Base-by-base conservation (phyloP, 306 rosid genomes). In the Inga laurina region DNA sequence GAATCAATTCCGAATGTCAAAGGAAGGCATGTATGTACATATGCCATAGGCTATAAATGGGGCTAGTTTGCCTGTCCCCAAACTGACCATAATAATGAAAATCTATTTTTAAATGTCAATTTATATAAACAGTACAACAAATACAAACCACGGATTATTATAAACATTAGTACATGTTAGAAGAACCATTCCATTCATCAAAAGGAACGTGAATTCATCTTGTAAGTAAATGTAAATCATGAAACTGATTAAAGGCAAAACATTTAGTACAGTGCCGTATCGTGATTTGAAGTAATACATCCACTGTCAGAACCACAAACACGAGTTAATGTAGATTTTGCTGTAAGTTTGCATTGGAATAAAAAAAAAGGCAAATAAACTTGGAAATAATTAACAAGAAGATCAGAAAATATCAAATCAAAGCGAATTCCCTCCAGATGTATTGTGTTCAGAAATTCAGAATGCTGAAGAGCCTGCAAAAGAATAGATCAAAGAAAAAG, bases 351-450 rank as follows among this genome's bases (percentile, higher is more conserved):
- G 75, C 88, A 79, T 67, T 75, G 75, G 87, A 88, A 85, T 84
- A 75, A 48, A 82, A 84, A n/a, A n/a, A 82, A 84, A 44, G 2
- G 3, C 2, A 41, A 51, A 51, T 71, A 21, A 83, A 35, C 54
- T 70, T 66, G 41, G n/a, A 62, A 76, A 67, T 71, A 82, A 65
- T 48, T 24, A 35, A 66, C 21, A 75, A 32, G 15, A 24, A 27
- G 70, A 37, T 57, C 71, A 72, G 66, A 34, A 83, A 87, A 45
- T 66, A 89, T 57, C 83, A 76, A 92, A 91, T 90, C 89, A 70
- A 48, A 84, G 78, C 22, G 48, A 78, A 87, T 78, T 87, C 61
- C 83, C 44, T 64, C 73, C 94, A 92, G 98, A 97, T 97, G 95
- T 90, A 88, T 82, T 88, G 81, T 74, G 83, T 46, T 64, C 15